These are phyloP conservation scores for Arctium lappa DNA, from an alignment of 129 eudicot species.

Conservation along the genomic window DNA sequence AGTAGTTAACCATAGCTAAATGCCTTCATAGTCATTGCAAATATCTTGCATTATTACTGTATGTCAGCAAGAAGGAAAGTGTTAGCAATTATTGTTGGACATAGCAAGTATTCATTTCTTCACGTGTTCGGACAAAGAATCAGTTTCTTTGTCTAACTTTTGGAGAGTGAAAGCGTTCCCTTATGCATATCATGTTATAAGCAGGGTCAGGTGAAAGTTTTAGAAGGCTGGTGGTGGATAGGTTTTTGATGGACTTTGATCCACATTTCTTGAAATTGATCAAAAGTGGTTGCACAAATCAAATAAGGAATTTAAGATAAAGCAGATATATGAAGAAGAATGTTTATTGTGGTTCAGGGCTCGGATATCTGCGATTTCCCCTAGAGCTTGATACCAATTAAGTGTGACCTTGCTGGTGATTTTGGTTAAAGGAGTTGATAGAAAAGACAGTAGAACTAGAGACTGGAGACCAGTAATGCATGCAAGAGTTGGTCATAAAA, in stretches of 20 bases:
- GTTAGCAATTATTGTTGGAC: background rate
- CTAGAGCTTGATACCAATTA: background rate
- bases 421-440: background rate
- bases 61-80: background rate
- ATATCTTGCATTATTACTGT: background rate
- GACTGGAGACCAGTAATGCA: background rate
- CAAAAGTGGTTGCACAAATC: slow-evolving; percentile 13
- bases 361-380: background rate
- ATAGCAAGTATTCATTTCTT: background rate
- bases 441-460: background rate
- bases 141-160: background rate
- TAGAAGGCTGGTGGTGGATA: slow-evolving; percentile 5
- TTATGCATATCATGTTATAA: background rate
- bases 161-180: background rate
- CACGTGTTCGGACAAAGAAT: background rate
- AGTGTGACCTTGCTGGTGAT: background rate
- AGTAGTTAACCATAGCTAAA: slow-evolving; percentile 1
- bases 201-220: background rate
- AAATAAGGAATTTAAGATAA: background rate
- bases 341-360: background rate
- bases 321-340: background rate
- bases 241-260: background rate
- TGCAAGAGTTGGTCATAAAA: background rate
- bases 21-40: background rate
- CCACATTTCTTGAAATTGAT: background rate